phyloP scores from a whole-genome alignment of 306 rosid species.

The Begonia peltatifolia region DNA sequence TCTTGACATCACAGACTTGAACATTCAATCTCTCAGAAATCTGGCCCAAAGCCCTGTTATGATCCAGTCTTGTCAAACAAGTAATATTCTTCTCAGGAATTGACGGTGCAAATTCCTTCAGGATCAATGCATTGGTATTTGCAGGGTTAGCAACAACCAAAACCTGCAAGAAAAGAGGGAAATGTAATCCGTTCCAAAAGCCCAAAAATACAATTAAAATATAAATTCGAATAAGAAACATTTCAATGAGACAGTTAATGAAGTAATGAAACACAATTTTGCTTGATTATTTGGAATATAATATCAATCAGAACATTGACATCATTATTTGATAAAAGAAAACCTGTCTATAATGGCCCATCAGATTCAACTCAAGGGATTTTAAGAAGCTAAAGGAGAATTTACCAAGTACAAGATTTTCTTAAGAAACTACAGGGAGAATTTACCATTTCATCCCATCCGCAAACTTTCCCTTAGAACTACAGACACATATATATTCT shows the following conservation, averaged over 20 bases:
- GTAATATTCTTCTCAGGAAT: constrained; percentile 71
- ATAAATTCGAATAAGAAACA: too few relatives aligned
- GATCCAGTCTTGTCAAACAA: constrained; percentile 84
- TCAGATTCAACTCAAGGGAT: too few relatives aligned
- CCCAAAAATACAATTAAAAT: not conserved
- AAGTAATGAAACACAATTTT: too few relatives aligned
- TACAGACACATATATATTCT: too few relatives aligned
- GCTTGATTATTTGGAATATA: too few relatives aligned
- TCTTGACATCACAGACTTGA: constrained; percentile 57
- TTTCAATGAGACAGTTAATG: too few relatives aligned
- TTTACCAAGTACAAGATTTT: too few relatives aligned
- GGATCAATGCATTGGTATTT: constrained; percentile 73
- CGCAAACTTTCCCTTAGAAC: too few relatives aligned
- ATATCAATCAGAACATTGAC: not conserved
- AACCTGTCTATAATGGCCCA: not conserved
- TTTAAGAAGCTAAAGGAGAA: too few relatives aligned
- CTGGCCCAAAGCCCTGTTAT: constrained; percentile 83
- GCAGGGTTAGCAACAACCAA: constrained; percentile 94
- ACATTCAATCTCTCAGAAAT: constrained; percentile 62
- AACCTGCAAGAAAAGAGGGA: constrained; percentile 31
- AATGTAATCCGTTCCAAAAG: not conserved
- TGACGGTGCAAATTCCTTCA: constrained; percentile 80
- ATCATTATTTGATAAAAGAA: not conserved
- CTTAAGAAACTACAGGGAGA: too few relatives aligned
- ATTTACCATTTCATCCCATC: too few relatives aligned